Percentiles rank a stretch among this genome's conserved stretches.
Conservation (phyloP, 169 alveolate genomes). For the Prorocentrum cordatum region DNA sequence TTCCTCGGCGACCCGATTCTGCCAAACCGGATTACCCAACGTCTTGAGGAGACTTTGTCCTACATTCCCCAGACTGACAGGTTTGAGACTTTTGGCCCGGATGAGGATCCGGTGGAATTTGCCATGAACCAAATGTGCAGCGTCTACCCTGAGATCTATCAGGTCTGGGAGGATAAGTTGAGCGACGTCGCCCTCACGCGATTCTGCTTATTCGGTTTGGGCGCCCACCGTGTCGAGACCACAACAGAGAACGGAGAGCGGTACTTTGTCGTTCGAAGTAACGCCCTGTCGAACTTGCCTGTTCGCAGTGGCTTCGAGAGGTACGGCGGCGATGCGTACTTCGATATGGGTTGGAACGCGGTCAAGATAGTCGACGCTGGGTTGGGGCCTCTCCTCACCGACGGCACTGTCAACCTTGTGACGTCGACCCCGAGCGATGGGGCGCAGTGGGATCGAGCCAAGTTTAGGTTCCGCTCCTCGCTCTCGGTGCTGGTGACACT, state of each 20-base stretch:
- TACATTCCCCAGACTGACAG: not conserved
- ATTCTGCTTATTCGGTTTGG: constrained; percentile 5
- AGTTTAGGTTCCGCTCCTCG: constrained; percentile 34
- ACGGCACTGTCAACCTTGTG: not conserved
- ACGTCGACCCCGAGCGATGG: constrained; percentile 7
- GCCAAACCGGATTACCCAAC: no score
- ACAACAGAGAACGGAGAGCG: not conserved
- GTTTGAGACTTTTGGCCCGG: not conserved
- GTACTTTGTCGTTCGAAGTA: not conserved
- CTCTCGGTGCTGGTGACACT: constrained; percentile 10
- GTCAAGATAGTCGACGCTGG: constrained; percentile 32
- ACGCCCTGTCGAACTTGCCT: not conserved
- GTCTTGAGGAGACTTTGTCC: not conserved
- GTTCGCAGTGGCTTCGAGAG: constrained; percentile 16
- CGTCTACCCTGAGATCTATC: constrained; percentile 10
- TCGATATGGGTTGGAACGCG: constrained; percentile 18
- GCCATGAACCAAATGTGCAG: constrained; percentile 29
- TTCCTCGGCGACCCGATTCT: no score
- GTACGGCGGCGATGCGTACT: constrained; percentile 32
- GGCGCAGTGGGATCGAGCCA: constrained; percentile 31
- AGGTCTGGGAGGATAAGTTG: constrained; percentile 31
- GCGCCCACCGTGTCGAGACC: constrained; percentile 20
- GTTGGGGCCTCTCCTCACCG: not conserved
- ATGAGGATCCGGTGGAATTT: constrained; percentile 37
- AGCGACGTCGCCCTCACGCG: constrained; percentile 21